Percentiles rank a stretch among this genome's conserved stretches.
phyloP scores from a whole-genome alignment of 2,329 filamentous ascomycete genomes.

The Lizonia empirigonia region DNA sequence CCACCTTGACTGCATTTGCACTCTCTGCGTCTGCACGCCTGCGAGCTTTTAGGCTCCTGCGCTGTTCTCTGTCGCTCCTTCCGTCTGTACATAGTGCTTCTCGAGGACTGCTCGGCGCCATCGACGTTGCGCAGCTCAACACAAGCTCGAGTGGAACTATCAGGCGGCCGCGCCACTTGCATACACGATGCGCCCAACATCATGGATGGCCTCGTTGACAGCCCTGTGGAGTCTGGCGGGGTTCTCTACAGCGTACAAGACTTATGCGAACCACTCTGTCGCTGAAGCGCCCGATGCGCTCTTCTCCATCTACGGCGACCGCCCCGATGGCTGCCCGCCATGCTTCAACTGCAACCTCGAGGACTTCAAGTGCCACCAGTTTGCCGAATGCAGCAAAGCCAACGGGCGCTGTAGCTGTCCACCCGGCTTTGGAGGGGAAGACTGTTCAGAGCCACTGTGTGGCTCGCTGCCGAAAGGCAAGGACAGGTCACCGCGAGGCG shows the following conservation, averaged over 20 bases:
- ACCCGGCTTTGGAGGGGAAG: constrained; percentile 89
- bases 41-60: constrained; percentile 2
- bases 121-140: constrained; percentile 4
- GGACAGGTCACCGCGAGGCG: constrained; percentile 75
- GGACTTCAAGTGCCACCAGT: constrained; percentile 89
- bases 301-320: constrained; percentile 72
- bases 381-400: constrained; percentile 82
- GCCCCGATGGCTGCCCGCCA: constrained; percentile 78
- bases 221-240: constrained; percentile 32
- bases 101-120: neutral
- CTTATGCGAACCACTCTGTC: constrained; percentile 57
- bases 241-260: constrained; percentile 37
- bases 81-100: neutral
- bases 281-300: constrained; percentile 56
- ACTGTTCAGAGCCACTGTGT: constrained; percentile 89
- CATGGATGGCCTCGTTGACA: constrained; percentile 41
- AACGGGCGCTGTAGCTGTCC: constrained; percentile 94
- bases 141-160: constrained; percentile 27
- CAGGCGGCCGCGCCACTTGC: constrained; percentile 29
- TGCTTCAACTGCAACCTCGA: constrained; percentile 99
- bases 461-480: constrained; percentile 80
- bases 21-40: constrained; percentile 1
- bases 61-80: constrained; percentile 3
- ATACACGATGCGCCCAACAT: constrained; percentile 42
- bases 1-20: constrained; percentile 12